Evolutionary conservation across 2,329 filamentous ascomycete genomes (phyloP), one percentile per base, ranked within the genome.

Genomic region (Ascochyta fabae): DNA sequence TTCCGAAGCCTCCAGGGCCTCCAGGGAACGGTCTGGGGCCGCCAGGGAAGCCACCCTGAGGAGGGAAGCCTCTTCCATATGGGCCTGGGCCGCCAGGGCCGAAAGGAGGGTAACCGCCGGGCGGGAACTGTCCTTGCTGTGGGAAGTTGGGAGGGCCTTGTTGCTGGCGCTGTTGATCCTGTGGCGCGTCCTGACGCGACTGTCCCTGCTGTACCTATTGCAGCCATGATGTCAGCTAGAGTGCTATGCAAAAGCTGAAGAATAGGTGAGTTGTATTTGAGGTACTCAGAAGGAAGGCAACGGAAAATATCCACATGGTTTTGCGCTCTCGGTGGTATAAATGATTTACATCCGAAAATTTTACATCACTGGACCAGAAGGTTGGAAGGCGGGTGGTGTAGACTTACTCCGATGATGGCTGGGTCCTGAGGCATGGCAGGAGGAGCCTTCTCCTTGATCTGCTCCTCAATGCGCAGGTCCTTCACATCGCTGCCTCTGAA

Each of bases 231-330:
- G 58, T 73, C 56, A 75, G 71, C 65, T 44, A 59, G 46, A 12
- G 44, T n/a, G 43, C 33, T 50, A 36, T 48, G 33, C 34, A 56
- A 23, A 38, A 29, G 39, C 33, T 43, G 40, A 42, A 53, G 24
- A 43, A 61, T 45, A 43, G 56, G 45, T 16, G 51, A 53, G 22
- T 31, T 53, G 43, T 47, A 40, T 49, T 31, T 26, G 50, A 59
- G 59, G 55, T 68, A 63, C 87, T 96, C 92, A 97, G 92, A 96
- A 97, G 93, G 93, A 97, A 97, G 93, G 92, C 93, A 97, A 96
- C 93, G 92, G 93, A 96, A 69, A 88, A 88, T 86, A 80, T 96
- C 93, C 88, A 96, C 93, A 96, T 82, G 85, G 84, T 82, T 89
- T 92, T 96, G 92, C 92, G 92, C 92, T 90, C 89, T 89, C 90